These are phyloP conservation scores for Aspergillus baeticus DNA, from an alignment of 495 filamentous ascomycete genomes.

Conservation along the genomic window DNA sequence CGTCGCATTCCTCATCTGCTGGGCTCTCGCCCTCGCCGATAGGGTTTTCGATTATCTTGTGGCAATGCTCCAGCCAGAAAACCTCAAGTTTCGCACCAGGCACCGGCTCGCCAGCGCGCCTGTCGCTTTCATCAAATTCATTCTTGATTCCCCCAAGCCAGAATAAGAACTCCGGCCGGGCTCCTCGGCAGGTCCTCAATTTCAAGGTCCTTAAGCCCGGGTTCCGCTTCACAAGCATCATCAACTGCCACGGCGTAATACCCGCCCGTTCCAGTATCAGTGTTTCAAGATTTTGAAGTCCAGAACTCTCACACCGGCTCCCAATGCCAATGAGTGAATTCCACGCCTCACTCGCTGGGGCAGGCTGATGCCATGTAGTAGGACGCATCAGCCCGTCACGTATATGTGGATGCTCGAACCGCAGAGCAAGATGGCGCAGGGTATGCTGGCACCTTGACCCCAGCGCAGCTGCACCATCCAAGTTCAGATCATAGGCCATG, in stretches of 20 bases:
- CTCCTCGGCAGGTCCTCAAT: slow-evolving; percentile 31
- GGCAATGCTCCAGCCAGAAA: slow-evolving; percentile 33
- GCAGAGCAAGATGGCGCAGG: slow-evolving; percentile 32
- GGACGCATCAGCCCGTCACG: slow-evolving; percentile 26
- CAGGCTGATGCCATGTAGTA: slow-evolving; percentile 24
- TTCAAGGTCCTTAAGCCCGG: slow-evolving; percentile 25
- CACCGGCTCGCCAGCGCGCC: slow-evolving; percentile 7
- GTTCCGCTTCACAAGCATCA: slow-evolving; percentile 32
- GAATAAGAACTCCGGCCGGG: slow-evolving; percentile 32
- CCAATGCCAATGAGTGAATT: slow-evolving; percentile 31
- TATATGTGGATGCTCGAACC: slow-evolving; percentile 39
- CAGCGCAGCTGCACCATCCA: slow-evolving; percentile 23
- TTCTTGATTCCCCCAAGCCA: slow-evolving; percentile 28
- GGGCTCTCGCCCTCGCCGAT: slow-evolving; percentile 8
- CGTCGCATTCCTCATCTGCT: slow-evolving; percentile 14
- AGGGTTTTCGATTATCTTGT: slow-evolving; percentile 10
- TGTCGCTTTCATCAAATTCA: slow-evolving; percentile 15
- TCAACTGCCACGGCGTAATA: slow-evolving; percentile 37
- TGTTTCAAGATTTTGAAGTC: slow-evolving; percentile 23
- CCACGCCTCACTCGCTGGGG: slow-evolving; percentile 33
- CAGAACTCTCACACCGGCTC: slow-evolving; percentile 10
- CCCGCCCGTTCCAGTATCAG: slow-evolving; percentile 33
- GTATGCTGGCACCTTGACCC: slow-evolving; percentile 21
- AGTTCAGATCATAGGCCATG: slow-evolving; percentile 31
- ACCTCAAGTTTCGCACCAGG: slow-evolving; percentile 26